These are phyloP conservation scores for Fistulina hepatica DNA, from an alignment of 1,284 basidiomycete species.

Conservation along the genomic window DNA sequence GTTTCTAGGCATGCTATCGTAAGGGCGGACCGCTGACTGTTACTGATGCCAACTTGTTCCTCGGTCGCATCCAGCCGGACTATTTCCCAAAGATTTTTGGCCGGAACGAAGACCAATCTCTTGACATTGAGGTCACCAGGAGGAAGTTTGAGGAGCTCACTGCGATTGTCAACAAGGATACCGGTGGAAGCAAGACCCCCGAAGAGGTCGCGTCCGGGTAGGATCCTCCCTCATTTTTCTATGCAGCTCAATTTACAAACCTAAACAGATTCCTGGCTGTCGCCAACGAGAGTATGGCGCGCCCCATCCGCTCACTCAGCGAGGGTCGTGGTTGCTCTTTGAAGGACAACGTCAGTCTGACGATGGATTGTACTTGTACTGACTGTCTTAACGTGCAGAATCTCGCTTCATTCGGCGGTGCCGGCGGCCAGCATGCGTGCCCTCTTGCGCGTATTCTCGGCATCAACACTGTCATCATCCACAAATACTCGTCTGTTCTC, in stretches of 20 bases:
- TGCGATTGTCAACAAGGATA: slow-evolving; percentile 54
- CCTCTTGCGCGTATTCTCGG: slow-evolving; percentile 75
- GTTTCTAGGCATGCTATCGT: too few relatives aligned
- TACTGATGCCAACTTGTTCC: slow-evolving; percentile 78
- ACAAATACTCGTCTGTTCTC: slow-evolving; percentile 78
- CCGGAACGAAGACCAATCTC: slow-evolving; percentile 69
- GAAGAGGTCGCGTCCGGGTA: slow-evolving; percentile 88
- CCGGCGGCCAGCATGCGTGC: slow-evolving; percentile 88
- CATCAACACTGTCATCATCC: slow-evolving; percentile 78
- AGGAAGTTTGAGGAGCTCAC: slow-evolving; percentile 56
- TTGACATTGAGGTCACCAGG: slow-evolving; percentile 62
- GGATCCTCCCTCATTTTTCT: slow-evolving; percentile 15
- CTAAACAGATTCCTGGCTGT: slow-evolving; percentile 72
- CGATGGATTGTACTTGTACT: neutral
- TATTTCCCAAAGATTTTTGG: slow-evolving; percentile 88
- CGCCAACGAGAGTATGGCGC: slow-evolving; percentile 90
- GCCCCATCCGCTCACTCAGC: slow-evolving; percentile 86
- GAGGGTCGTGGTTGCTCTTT: slow-evolving; percentile 85
- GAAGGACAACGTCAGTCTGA: slow-evolving; percentile 56
- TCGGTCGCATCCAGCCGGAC: slow-evolving; percentile 74
- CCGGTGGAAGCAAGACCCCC: slow-evolving; percentile 46
- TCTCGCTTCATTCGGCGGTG: slow-evolving; percentile 83
- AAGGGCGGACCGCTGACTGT: slow-evolving; percentile 81
- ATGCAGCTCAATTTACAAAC: neutral
- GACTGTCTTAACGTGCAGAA: slow-evolving; percentile 24